phyloP scores from a whole-genome alignment of 805 yeast species.

The Cyberlindnera lachancei region DNA sequence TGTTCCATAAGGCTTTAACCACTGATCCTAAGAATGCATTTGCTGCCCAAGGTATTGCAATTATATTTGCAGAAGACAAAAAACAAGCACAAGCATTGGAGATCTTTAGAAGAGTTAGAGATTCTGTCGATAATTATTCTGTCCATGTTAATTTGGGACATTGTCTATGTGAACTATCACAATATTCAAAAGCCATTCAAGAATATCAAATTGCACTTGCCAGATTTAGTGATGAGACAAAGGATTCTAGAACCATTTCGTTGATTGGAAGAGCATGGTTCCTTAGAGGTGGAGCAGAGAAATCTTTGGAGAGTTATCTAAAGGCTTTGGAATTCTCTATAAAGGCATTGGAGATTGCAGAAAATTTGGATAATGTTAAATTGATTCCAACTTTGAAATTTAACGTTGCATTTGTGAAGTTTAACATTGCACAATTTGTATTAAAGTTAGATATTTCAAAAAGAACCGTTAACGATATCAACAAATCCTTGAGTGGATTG shows the following conservation, averaged over 20 bases:
- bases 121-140: conserved; percentile 77
- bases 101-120: conserved; percentile 81
- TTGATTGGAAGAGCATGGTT: conserved; percentile 87
- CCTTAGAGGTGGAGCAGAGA: conserved; percentile 64
- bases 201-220: conserved; percentile 74
- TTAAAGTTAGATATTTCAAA: conserved; percentile 52
- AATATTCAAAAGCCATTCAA: conserved; percentile 81
- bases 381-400: conserved; percentile 47
- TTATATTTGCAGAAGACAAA: conserved; percentile 80
- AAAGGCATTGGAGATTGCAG: conserved; percentile 40
- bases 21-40: conserved; percentile 80
- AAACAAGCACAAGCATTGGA: conserved; percentile 73
- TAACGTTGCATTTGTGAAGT: conserved; percentile 77
- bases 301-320: conserved; percentile 49
- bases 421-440: conserved; percentile 79
- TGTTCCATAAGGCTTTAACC: conserved; percentile 80
- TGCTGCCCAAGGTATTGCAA: conserved; percentile 98
- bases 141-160: conserved; percentile 85
- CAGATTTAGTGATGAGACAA: conserved; percentile 49
- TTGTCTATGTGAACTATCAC: conserved; percentile 74
- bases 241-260: conserved; percentile 60
- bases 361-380: conserved; percentile 26
- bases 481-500: conserved; percentile 46
- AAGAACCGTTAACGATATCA: conserved; percentile 57
- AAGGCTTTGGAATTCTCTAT: conserved; percentile 57